phyloP scores from a whole-genome alignment of 805 yeast species.

The Saccharomycopsis sp. region DNA sequence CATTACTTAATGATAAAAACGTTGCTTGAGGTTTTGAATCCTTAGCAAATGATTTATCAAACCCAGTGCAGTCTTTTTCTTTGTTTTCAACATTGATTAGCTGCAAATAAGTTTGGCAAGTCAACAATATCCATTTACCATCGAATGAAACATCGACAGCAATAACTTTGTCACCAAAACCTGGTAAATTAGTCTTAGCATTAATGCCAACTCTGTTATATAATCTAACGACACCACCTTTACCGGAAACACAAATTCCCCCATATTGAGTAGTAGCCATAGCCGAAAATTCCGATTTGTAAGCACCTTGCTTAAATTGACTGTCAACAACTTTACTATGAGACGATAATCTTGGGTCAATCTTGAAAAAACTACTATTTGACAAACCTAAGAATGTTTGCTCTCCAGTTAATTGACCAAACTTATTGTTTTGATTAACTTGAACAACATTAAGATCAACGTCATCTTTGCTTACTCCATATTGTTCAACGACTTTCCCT shows the following conservation, averaged over 20 bases:
- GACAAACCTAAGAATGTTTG: conserved; percentile 70
- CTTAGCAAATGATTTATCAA: conserved; percentile 53
- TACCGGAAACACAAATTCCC: conserved; percentile 66
- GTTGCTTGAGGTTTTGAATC: conserved; percentile 64
- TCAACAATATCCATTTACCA: conserved; percentile 77
- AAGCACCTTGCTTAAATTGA: conserved; percentile 46
- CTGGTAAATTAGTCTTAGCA: conserved; percentile 77
- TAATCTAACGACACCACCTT: conserved; percentile 67
- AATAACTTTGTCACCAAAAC: conserved; percentile 67
- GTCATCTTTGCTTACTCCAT: conserved; percentile 46
- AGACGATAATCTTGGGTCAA: conserved; percentile 67
- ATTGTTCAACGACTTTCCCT: conserved; percentile 83
- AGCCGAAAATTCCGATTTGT: conserved; percentile 49
- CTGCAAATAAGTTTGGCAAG: conserved; percentile 65
- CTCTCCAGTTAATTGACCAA: conserved; percentile 66
- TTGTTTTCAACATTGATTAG: conserved; percentile 63
- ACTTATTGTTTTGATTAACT: conserved; percentile 67
- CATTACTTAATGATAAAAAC: conserved; percentile 61
- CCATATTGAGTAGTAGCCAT: conserved; percentile 71
- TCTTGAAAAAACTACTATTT: conserved; percentile 54
- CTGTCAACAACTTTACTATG: conserved; percentile 53
- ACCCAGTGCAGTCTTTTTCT: conserved; percentile 56
- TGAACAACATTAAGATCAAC: conserved; percentile 41
- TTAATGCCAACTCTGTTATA: conserved; percentile 65
- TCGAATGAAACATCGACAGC: conserved; percentile 69